A percentile compares a stretch with the other conserved stretches of the same genome.
Evolutionary conservation across 1,284 basidiomycete genomes (phyloP).

Genomic region (Vanrija sp.): DNA sequence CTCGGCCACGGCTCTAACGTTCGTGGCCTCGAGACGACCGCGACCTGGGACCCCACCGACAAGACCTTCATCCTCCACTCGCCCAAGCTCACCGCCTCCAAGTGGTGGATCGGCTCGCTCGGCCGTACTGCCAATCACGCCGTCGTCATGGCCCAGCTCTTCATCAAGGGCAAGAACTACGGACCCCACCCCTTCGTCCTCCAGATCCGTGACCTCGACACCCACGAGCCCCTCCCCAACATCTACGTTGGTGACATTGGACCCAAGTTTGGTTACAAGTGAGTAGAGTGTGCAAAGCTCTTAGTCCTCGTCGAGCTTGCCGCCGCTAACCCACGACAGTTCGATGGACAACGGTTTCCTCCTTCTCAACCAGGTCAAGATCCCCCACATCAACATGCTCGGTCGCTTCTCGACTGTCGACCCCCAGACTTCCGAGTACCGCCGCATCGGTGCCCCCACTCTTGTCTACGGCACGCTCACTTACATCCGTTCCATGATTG

Average conservation of each 20-base stretch:
- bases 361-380: conserved; percentile 56
- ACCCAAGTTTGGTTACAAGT: conserved; percentile 59
- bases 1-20: conserved; percentile 55
- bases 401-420: conserved; percentile 58
- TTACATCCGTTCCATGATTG: conserved; percentile 55
- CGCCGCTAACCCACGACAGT: conserved; percentile 1
- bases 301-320: no score
- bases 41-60: conserved; percentile 54
- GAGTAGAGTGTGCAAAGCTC: conserved; percentile 15
- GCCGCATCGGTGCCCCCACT: conserved; percentile 52
- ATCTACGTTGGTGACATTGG: conserved; percentile 59
- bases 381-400: conserved; percentile 57
- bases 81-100: conserved; percentile 52
- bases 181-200: conserved; percentile 59
- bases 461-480: conserved; percentile 58
- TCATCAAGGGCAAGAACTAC: conserved; percentile 54
- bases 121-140: conserved; percentile 58
- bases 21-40: conserved; percentile 58
- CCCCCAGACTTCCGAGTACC: conserved; percentile 49
- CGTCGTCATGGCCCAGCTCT: conserved; percentile 57
- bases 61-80: conserved; percentile 59
- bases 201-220: conserved; percentile 55
- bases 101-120: conserved; percentile 59
- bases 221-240: conserved; percentile 52
- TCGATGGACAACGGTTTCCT: conserved; percentile 54